phyloP scores from a whole-genome alignment of 1,139 yeast genomes.

The Sugiyamaella paludigena region DNA sequence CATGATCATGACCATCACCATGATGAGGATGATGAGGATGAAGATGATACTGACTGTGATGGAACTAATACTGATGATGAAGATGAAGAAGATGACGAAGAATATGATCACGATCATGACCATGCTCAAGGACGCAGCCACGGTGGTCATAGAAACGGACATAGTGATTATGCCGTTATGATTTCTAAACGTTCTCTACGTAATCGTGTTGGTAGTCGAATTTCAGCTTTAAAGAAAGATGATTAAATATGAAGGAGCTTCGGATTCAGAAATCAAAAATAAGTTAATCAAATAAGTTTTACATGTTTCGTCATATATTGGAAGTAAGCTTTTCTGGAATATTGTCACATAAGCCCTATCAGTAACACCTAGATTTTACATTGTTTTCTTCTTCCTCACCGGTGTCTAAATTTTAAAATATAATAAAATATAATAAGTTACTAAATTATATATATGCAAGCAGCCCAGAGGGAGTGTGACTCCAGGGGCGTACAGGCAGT shows the following conservation, averaged over 20 bases:
- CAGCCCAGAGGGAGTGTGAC: no score
- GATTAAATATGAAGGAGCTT: neutral
- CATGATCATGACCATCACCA: neutral
- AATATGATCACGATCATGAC: neutral
- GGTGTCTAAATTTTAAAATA: no score
- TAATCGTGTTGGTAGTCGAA: slow-evolving; percentile 9
- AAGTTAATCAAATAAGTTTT: neutral
- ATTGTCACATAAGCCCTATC: no score
- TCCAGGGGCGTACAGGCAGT: no score
- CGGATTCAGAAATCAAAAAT: neutral
- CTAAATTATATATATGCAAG: no score
- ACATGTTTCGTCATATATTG: neutral
- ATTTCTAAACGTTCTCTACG: slow-evolving; percentile 9
- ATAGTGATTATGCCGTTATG: slow-evolving; percentile 2
- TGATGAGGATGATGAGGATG: neutral
- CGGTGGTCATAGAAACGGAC: no score
- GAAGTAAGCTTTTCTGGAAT: neutral
- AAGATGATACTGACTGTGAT: neutral
- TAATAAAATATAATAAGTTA: no score
- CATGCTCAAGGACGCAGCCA: neutral
- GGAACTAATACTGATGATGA: neutral
- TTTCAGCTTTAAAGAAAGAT: slow-evolving; percentile 13
- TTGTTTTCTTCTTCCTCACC: no score
- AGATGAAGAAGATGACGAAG: slow-evolving; percentile 5
- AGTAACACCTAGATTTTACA: no score